Percentiles rank a stretch among this genome's conserved stretches.
These are phyloP conservation scores for Tagetes patula DNA, from an alignment of 129 eudicot species.

Conservation along the genomic window DNA sequence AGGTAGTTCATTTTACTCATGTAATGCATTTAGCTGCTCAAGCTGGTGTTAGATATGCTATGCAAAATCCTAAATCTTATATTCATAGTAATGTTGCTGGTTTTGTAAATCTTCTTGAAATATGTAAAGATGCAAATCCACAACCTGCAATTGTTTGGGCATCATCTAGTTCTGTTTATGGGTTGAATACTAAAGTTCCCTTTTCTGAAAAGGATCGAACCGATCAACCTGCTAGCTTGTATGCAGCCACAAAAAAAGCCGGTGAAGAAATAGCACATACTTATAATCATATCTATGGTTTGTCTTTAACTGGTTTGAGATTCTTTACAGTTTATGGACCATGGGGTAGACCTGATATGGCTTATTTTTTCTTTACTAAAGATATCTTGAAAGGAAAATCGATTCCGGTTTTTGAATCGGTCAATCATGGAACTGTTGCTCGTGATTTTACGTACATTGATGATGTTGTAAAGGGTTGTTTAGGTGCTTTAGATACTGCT, in stretches of 20 bases:
- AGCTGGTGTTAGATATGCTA: constrained; percentile 54
- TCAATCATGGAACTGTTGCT: constrained; percentile 39
- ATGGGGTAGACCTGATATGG: constrained; percentile 52
- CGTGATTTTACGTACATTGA: constrained; percentile 55
- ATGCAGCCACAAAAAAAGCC: constrained; percentile 46
- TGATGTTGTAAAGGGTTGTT: constrained; percentile 53
- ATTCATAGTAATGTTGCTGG: constrained; percentile 45
- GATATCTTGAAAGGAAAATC: constrained; percentile 44
- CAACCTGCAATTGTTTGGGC: constrained; percentile 58
- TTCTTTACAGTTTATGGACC: constrained; percentile 48
- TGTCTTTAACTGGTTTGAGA: constrained; percentile 45
- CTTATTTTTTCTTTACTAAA: constrained; percentile 43
- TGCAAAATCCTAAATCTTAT: constrained; percentile 46
- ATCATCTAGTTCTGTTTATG: constrained; percentile 49
- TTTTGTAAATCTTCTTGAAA: constrained; percentile 37
- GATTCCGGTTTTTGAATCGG: constrained; percentile 35
- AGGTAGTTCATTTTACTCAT: constrained; percentile 41
- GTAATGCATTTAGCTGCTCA: constrained; percentile 56
- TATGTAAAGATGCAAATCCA: constrained; percentile 43
- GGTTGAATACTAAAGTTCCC: constrained; percentile 42
- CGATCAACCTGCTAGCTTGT: constrained; percentile 53
- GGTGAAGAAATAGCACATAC: constrained; percentile 49
- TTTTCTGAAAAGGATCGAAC: constrained; percentile 48
- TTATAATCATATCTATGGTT: constrained; percentile 49
- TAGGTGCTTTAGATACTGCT: constrained; percentile 54